These are phyloP conservation scores for Cercospora nicotianae DNA, from an alignment of 2,329 filamentous ascomycete genomes.

Conservation along the genomic window DNA sequence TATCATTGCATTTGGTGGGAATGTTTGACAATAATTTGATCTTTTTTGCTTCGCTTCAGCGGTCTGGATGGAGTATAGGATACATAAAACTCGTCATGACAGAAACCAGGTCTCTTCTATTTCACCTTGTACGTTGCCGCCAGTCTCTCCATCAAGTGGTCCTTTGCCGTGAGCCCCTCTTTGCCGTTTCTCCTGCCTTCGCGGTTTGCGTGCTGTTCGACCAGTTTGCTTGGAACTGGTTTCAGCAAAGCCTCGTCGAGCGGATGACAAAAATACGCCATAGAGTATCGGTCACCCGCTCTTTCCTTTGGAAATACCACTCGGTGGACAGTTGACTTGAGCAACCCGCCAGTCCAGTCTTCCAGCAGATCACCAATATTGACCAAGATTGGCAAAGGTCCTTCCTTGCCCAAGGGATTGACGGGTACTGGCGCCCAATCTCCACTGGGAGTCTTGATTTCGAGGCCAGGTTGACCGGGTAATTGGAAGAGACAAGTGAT, in stretches of 20 bases:
- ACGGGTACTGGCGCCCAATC: slow-evolving; percentile 48
- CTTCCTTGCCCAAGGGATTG: slow-evolving; percentile 45
- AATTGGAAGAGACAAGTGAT: slow-evolving; percentile 78
- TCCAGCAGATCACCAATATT: slow-evolving; percentile 72
- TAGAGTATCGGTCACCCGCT: slow-evolving; percentile 35
- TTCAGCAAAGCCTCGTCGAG: slow-evolving; percentile 56
- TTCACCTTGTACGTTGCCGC: slow-evolving; percentile 57
- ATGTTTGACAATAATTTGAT: neutral
- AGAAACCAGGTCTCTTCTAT: neutral
- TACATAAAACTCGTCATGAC: neutral
- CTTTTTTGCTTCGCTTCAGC: neutral
- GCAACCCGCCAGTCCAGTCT: slow-evolving; percentile 87
- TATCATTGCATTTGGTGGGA: neutral
- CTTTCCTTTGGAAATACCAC: slow-evolving; percentile 66
- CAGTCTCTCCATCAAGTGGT: slow-evolving; percentile 59
- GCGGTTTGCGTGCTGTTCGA: slow-evolving; percentile 43
- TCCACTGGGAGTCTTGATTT: slow-evolving; percentile 64
- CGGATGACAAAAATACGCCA: slow-evolving; percentile 64
- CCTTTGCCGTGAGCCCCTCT: slow-evolving; percentile 55
- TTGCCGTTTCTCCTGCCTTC: slow-evolving; percentile 36
- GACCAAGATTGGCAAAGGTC: slow-evolving; percentile 60
- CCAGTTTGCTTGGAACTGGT: slow-evolving; percentile 55
- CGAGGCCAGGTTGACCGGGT: slow-evolving; percentile 78
- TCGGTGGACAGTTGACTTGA: slow-evolving; percentile 85
- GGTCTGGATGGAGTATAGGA: neutral